Conservation (phyloP, 2,329 filamentous ascomycete genomes). For the Emericellopsis cladophorae region DNA sequence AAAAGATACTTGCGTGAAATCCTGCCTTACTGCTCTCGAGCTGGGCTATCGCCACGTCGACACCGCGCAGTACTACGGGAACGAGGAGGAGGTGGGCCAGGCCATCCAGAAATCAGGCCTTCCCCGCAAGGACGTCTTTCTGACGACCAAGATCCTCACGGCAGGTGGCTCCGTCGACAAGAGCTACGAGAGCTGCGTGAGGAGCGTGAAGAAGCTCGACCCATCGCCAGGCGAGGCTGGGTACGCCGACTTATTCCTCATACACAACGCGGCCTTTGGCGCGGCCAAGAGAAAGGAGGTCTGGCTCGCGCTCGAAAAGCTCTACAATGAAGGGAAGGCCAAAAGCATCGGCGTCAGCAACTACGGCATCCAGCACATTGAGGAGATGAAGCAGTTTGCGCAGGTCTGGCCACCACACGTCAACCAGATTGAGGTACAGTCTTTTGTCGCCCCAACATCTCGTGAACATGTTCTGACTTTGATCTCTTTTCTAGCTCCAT, state of each 20-base stretch:
- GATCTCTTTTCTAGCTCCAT: slow-evolving; percentile 39
- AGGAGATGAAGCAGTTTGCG: slow-evolving; percentile 51
- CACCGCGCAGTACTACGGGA: slow-evolving; percentile 51
- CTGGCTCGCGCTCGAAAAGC: slow-evolving; percentile 53
- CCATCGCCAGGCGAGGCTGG: slow-evolving; percentile 31
- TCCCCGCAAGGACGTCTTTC: slow-evolving; percentile 45
- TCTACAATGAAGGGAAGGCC: slow-evolving; percentile 45
- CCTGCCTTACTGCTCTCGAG: slow-evolving; percentile 44
- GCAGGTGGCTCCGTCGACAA: slow-evolving; percentile 36
- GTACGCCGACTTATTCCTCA: slow-evolving; percentile 58
- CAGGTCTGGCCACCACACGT: slow-evolving; percentile 53
- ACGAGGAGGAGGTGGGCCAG: slow-evolving; percentile 53
- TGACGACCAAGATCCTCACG: slow-evolving; percentile 58
- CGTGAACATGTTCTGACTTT: neutral
- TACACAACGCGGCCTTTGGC: slow-evolving; percentile 50
- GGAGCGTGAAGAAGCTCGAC: slow-evolving; percentile 50
- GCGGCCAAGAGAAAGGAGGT: slow-evolving; percentile 39
- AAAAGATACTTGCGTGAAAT: slow-evolving; percentile 37
- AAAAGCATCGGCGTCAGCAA: slow-evolving; percentile 61
- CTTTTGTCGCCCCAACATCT: neutral
- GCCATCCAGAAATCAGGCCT: slow-evolving; percentile 46
- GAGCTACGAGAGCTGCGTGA: slow-evolving; percentile 45
- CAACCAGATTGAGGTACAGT: slow-evolving; percentile 55
- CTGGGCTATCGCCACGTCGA: slow-evolving; percentile 52
- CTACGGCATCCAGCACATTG: slow-evolving; percentile 53